Evolutionary conservation across 2,329 filamentous ascomycete species (phyloP), one percentile per base, ranked within the genome.

Genomic region (Lomentospora prolificans): DNA sequence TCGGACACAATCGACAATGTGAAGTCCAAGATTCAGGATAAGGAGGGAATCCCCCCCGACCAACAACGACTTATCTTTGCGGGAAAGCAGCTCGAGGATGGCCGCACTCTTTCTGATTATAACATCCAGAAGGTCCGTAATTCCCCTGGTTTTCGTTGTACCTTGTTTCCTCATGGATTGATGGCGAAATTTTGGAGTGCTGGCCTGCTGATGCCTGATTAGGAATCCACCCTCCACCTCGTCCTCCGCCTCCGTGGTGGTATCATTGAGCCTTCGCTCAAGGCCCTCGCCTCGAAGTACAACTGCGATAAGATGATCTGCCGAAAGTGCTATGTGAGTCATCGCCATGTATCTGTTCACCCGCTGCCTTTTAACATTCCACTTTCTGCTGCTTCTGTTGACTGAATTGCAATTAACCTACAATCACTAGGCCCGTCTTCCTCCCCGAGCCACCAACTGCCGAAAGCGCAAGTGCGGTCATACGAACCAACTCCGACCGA

Each of bases 251-350:
- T 97, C 69, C 91, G 92, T 83, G 92, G 92, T 83, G 92, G 92
- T 83, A 92, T 97, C 82, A 96, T 96, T 71, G 92, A 97, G 85
- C 94, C 94, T 69, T 96, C 91, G 70, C 86, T 97, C 70, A 97
- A 97, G 87, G 92, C 90, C 66, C 86, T 97, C 64, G 92, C 92
- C 72, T 91, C 87, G 82, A 96, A 96, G 85, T 97, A 95, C 86
- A 97, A 99, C 87, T 97, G 92, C 88, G 94, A 97, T 67, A 96
- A 96, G 87, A 92, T 92, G 87, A 96, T 97, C 79, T 97, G 94
- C 90, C 92, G 94, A 84, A 97, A 99, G 89, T 99, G 94, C 88
- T 97, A 97, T 79, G 90, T 94, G 86, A 68, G 87, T 85, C 57
- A n/a, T n/a, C n/a, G n/a, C n/a, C n/a, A n/a, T n/a, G n/a, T n/a